These are phyloP conservation scores for Lepiota venenata DNA, from an alignment of 768 basidiomycete genomes.

Conservation along the genomic window DNA sequence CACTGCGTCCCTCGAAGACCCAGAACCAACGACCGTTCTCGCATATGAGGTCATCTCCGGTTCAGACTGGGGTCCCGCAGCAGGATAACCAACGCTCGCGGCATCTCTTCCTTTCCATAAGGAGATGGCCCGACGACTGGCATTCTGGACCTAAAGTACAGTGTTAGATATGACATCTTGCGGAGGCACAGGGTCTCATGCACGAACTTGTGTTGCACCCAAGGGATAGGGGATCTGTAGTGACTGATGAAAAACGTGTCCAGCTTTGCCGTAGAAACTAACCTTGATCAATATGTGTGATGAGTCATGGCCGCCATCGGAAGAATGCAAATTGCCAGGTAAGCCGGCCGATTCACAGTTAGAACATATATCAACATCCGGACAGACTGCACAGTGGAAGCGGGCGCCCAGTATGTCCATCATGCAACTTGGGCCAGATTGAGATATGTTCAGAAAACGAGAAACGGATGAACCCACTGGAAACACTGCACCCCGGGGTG, in stretches of 20 bases:
- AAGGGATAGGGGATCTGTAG: slow-evolving; percentile 83
- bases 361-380: slow-evolving; percentile 79
- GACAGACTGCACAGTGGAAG: slow-evolving; percentile 91
- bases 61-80: slow-evolving; percentile 45
- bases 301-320: slow-evolving; percentile 74
- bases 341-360: slow-evolving; percentile 87
- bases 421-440: slow-evolving; percentile 55
- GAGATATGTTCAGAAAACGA: background rate
- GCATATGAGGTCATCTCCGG: slow-evolving; percentile 64
- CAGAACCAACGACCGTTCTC: slow-evolving; percentile 61
- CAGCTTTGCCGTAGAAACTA: background rate
- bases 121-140: slow-evolving; percentile 68
- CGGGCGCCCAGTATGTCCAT: slow-evolving; percentile 89
- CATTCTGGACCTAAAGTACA: slow-evolving; percentile 48
- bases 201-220: slow-evolving; percentile 59
- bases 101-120: slow-evolving; percentile 80
- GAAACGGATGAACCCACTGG: slow-evolving; percentile 53
- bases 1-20: slow-evolving; percentile 29
- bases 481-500: slow-evolving; percentile 84
- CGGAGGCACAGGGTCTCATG: background rate
- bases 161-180: background rate
- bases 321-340: slow-evolving; percentile 76
- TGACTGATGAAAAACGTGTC: background rate
- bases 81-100: slow-evolving; percentile 48
- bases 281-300: slow-evolving; percentile 97